phyloP scores from a whole-genome alignment of 2,329 filamentous ascomycete genomes.

The Bipolaris zeicola region DNA sequence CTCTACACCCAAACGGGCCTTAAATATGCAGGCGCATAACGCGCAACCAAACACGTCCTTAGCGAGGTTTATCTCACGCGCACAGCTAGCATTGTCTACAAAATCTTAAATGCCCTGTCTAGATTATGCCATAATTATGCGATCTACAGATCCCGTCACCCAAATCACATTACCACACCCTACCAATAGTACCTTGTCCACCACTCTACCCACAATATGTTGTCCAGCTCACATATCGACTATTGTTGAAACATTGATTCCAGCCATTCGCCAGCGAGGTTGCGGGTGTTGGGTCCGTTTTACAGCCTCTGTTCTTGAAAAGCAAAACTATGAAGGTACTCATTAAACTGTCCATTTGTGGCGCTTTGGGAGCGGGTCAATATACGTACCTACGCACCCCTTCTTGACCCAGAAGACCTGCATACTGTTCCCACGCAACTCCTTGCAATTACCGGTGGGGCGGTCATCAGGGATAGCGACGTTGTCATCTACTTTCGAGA shows the following conservation, averaged over 20 bases:
- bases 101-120: no score
- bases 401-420: not conserved
- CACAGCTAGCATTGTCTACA: no score
- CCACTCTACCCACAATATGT: slow-evolving; percentile 41
- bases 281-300: not conserved
- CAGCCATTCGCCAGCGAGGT: not conserved
- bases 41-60: no score
- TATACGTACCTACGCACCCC: not conserved
- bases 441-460: not conserved
- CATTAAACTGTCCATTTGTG: not conserved
- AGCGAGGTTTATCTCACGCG: no score
- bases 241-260: not conserved
- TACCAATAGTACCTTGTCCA: not conserved
- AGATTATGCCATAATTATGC: no score
- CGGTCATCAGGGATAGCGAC: not conserved
- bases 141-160: no score
- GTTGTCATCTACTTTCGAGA: not conserved
- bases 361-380: not conserved
- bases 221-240: not conserved
- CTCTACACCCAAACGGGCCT: no score
- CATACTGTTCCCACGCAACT: not conserved
- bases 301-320: not conserved
- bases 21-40: no score
- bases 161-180: not conserved
- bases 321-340: not conserved